These are phyloP conservation scores for Naganishia sp. DNA, from an alignment of 1,284 basidiomycete genomes.

Conservation along the genomic window DNA sequence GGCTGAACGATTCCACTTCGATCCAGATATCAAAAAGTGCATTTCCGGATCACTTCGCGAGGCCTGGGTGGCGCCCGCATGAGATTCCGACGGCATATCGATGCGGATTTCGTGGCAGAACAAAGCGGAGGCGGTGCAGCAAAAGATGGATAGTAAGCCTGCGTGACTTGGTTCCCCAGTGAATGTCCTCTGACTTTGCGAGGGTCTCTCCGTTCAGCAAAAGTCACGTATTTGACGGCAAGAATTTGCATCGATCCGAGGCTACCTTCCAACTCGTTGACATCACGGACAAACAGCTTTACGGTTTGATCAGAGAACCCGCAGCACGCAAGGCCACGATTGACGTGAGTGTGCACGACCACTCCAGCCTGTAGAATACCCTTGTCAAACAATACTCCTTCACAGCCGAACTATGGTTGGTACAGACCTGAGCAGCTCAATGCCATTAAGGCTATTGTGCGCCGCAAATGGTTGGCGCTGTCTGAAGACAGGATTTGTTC, in stretches of 20 bases:
- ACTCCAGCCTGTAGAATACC: neutral
- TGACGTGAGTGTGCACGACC: slow-evolving; percentile 60
- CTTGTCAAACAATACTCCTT: neutral
- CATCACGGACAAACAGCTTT: slow-evolving; percentile 78
- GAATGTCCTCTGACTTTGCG: neutral
- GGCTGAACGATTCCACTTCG: slow-evolving; percentile 16
- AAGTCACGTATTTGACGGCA: slow-evolving; percentile 87
- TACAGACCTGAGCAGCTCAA: slow-evolving; percentile 33
- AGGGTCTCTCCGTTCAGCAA: slow-evolving; percentile 42
- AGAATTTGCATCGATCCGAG: slow-evolving; percentile 71
- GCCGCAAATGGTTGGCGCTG: slow-evolving; percentile 37
- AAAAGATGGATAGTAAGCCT: slow-evolving; percentile 8
- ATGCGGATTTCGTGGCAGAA: slow-evolving; percentile 21
- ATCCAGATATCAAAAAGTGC: slow-evolving; percentile 74
- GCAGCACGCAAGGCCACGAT: slow-evolving; percentile 67
- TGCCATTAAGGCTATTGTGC: slow-evolving; percentile 35
- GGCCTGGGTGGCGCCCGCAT: slow-evolving; percentile 17
- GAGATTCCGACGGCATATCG: slow-evolving; percentile 20
- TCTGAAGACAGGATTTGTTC: slow-evolving; percentile 27
- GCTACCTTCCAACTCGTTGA: slow-evolving; percentile 93
- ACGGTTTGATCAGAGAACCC: slow-evolving; percentile 72
- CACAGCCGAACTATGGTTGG: slow-evolving; percentile 35
- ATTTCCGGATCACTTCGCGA: slow-evolving; percentile 67
- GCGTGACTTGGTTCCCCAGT: neutral
- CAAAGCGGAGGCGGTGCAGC: neutral